Conservation (phyloP, 805 yeast species). For the Debaryomyces maramus region DNA sequence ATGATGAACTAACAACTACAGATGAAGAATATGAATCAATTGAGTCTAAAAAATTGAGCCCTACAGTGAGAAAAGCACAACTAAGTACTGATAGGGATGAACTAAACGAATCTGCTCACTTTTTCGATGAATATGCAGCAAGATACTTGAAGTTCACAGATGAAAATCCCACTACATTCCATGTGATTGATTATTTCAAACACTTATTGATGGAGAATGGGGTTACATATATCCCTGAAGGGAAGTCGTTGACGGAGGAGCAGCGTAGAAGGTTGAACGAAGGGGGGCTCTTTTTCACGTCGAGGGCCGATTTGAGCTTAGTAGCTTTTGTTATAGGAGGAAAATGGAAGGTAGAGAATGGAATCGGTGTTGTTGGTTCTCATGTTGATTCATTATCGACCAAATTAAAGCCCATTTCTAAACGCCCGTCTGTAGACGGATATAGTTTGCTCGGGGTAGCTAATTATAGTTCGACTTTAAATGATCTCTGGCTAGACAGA, state of each 20-base stretch:
- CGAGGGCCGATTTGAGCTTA: constrained; percentile 10
- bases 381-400: constrained; percentile 42
- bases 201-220: constrained; percentile 24
- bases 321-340: constrained; percentile 41
- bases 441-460: constrained; percentile 42
- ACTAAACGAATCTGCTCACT: constrained; percentile 3
- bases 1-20: constrained; percentile 1
- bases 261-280: not conserved
- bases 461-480: constrained; percentile 38
- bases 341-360: constrained; percentile 33
- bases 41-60: not conserved
- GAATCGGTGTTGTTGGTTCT: constrained; percentile 27
- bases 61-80: not conserved
- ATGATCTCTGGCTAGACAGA: constrained; percentile 39
- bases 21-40: constrained; percentile 2
- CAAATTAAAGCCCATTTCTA: constrained; percentile 32
- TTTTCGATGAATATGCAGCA: constrained; percentile 18
- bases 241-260: constrained; percentile 13
- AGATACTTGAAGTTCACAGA: constrained; percentile 32
- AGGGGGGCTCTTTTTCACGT: constrained; percentile 22
- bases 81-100: not conserved
- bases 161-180: constrained; percentile 44
- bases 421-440: constrained; percentile 25
- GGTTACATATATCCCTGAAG: constrained; percentile 28
- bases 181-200: constrained; percentile 28